Base-by-base conservation (phyloP, 208 protist genomes). In the Wallacemonas sp. region DNA sequence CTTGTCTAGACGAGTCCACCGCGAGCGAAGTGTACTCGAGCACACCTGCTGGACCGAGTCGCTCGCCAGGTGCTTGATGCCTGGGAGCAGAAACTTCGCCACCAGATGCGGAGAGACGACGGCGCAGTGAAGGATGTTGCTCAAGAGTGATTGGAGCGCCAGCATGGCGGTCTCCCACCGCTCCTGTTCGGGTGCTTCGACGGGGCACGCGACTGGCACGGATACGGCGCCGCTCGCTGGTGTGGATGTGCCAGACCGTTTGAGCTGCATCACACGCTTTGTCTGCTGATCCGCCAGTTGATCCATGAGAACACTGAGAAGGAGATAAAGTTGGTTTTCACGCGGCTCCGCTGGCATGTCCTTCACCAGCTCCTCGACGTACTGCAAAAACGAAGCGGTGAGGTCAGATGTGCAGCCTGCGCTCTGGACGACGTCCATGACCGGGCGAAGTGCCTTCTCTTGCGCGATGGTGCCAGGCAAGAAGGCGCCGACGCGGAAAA, bases 21-120 rank as follows among this genome's bases (percentile, higher is more conserved):
- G 77, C n/a, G 72, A 68, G 24, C 81, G 80, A 36, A 84, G 58
- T 22, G 53, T 68, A 17, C 38, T 42, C 19, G 62, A 72, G 65
- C 56, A 61, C 45, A 38, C 60, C n/a, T 56, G 61, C 38, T 79
- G 45, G 2, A 73, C 42, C 28, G 66, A 64, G 14, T 72, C 61
- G 30, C 71, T 75, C 2, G 45, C 39, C 9, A 93, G 38, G 21
- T 77, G 69, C 56, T 63, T 69, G 36, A 90, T 79, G 31, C 78
- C 68, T 0, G 86, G 79, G 44, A 90, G 58, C 0, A 93, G 66
- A 42, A 82, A 79, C 24, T 75, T 75, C 22, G 62, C 70, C 27
- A 90, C 74, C 28, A 82, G 64, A 21, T 77, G 77, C 38, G 80
- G 86, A 21, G 82, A 90, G 9, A 93, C 83, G 19, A 93, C 82